These are phyloP conservation scores for Chytriomyces confervae DNA, from an alignment of 192 early-diverging fungal genomes.

Conservation along the genomic window DNA sequence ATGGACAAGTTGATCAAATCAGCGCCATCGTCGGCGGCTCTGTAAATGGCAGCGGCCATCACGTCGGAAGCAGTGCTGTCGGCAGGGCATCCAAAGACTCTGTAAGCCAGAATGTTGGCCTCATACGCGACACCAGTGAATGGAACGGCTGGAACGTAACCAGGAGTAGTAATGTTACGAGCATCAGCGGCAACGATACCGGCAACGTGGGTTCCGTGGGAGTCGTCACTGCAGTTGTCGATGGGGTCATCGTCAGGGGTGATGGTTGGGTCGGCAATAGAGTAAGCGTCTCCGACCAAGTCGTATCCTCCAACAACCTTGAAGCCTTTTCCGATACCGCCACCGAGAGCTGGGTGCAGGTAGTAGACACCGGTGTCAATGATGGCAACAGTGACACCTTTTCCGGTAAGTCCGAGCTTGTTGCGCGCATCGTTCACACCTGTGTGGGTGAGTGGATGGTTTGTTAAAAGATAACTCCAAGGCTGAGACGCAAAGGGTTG, in stretches of 20 bases:
- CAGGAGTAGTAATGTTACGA: slow-evolving; percentile 25
- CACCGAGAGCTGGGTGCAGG: slow-evolving; percentile 59
- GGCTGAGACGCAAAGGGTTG: too few relatives aligned
- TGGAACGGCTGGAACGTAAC: slow-evolving; percentile 4
- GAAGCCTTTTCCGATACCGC: slow-evolving; percentile 45
- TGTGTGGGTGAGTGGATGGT: slow-evolving; percentile 1
- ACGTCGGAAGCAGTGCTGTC: slow-evolving; percentile 64
- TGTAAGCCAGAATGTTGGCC: slow-evolving; percentile 78
- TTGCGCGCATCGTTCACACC: slow-evolving; percentile 45
- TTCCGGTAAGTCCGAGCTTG: slow-evolving; percentile 45
- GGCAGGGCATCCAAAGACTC: slow-evolving; percentile 66
- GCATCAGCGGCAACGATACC: slow-evolving; percentile 54
- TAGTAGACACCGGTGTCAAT: slow-evolving; percentile 61
- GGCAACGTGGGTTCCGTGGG: slow-evolving; percentile 59
- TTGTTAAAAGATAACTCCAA: too few relatives aligned
- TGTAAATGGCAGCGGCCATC: slow-evolving; percentile 76
- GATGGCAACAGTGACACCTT: slow-evolving; percentile 56
- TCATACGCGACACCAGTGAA: slow-evolving; percentile 79
- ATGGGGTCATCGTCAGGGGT: slow-evolving; percentile 52
- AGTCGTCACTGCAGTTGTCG: slow-evolving; percentile 45
- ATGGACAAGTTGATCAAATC: slow-evolving; percentile 87
- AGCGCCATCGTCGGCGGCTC: slow-evolving; percentile 71
- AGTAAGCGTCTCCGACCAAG: slow-evolving; percentile 52
- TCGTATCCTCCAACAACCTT: slow-evolving; percentile 48
- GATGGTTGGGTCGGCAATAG: neutral